Evolutionary conservation across 129 eudicot genomes (phyloP).

Genomic region (Artemisia tridentata): DNA sequence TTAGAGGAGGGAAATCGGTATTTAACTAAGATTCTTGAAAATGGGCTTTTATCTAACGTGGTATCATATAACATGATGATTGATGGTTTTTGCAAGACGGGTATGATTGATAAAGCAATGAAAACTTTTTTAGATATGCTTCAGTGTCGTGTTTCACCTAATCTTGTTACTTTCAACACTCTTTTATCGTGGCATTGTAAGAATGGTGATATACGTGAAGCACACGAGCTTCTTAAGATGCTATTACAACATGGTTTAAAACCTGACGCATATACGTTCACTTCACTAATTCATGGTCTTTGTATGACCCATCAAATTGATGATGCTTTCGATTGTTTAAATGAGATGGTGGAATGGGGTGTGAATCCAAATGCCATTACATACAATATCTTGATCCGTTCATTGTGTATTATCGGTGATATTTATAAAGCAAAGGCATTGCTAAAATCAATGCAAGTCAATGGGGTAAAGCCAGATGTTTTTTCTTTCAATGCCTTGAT

Average conservation of each 20-base stretch:
- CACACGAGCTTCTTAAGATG: slow-evolving; percentile 65
- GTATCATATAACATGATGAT: slow-evolving; percentile 73
- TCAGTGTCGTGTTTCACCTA: slow-evolving; percentile 51
- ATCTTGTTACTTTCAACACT: slow-evolving; percentile 77
- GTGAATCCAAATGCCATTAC: slow-evolving; percentile 64
- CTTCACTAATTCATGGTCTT: slow-evolving; percentile 71
- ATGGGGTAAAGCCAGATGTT: slow-evolving; percentile 73
- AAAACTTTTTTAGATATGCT: slow-evolving; percentile 58
- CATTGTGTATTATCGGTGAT: slow-evolving; percentile 63
- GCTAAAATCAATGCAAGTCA: slow-evolving; percentile 65
- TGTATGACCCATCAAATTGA: slow-evolving; percentile 60
- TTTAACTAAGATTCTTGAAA: slow-evolving; percentile 41
- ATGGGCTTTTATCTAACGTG: slow-evolving; percentile 53
- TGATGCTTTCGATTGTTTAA: slow-evolving; percentile 86
- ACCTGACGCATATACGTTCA: slow-evolving; percentile 79
- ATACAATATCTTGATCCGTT: slow-evolving; percentile 72
- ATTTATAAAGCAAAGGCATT: slow-evolving; percentile 45
- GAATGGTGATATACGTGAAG: slow-evolving; percentile 49
- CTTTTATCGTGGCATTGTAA: slow-evolving; percentile 67
- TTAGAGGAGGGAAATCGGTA: slow-evolving; percentile 50
- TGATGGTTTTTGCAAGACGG: slow-evolving; percentile 70
- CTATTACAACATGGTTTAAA: slow-evolving; percentile 50
- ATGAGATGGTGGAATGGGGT: slow-evolving; percentile 85
- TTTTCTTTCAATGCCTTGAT: slow-evolving; percentile 79
- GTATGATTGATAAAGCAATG: slow-evolving; percentile 61